Percentiles rank a stretch among this genome's conserved stretches.
Conservation (phyloP, 164 flowering plant species). For the Hamamelis virginiana region DNA sequence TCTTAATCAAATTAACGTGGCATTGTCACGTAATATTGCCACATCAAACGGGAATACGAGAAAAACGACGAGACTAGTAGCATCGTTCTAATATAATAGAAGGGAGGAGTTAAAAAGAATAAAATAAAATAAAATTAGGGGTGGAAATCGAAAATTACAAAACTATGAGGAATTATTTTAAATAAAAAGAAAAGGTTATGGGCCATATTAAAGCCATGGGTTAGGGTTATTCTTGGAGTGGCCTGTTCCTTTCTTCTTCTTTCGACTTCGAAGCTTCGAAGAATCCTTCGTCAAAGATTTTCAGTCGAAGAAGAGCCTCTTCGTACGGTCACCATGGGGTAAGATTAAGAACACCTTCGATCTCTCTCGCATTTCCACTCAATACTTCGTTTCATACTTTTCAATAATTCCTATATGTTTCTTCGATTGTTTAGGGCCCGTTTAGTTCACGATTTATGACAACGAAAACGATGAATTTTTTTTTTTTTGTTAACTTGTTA, state of each 20-base stretch:
- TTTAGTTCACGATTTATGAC: too few species aligned
- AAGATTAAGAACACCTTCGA: not conserved
- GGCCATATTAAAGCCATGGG: not conserved
- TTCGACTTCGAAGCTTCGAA: not conserved
- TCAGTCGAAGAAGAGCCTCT: not conserved
- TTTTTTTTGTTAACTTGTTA: too few species aligned
- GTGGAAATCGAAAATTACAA: too few species aligned
- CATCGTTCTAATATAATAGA: too few species aligned
- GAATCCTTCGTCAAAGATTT: not conserved
- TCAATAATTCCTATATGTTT: not conserved
- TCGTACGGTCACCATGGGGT: conserved; percentile 20
- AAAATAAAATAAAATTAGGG: too few species aligned
- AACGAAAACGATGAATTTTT: too few species aligned
- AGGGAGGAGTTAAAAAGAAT: too few species aligned
- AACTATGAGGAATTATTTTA: not conserved
- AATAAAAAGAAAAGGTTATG: not conserved
- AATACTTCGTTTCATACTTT: not conserved
- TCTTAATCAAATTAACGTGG: too few species aligned
- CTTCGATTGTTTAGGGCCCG: not conserved
- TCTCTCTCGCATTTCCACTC: not conserved
- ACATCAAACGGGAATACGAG: too few species aligned
- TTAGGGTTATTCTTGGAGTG: conserved; percentile 9
- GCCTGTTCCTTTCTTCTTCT: not conserved
- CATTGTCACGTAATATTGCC: too few species aligned
- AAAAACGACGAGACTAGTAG: too few species aligned